Conservation (phyloP, 768 basidiomycete genomes). For the Candolleomyces aberdarensis region DNA sequence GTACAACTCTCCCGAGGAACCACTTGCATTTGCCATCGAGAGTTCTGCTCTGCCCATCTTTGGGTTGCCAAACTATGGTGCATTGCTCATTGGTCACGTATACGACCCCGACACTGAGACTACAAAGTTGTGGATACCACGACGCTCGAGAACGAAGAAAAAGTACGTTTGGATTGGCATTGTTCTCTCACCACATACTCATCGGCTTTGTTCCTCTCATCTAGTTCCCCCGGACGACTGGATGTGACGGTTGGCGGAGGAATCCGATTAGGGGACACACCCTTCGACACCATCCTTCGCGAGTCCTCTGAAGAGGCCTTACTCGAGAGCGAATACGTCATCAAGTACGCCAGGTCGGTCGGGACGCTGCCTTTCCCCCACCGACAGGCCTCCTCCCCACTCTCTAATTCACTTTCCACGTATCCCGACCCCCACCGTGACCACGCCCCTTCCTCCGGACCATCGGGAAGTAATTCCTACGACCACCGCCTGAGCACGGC, state of each 20-base stretch:
- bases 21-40: constrained; percentile 40
- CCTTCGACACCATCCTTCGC: constrained; percentile 34
- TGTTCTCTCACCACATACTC: background rate
- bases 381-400: constrained; percentile 17
- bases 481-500: background rate
- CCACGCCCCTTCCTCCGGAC: background rate
- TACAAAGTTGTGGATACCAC: constrained; percentile 38
- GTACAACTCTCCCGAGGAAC: constrained; percentile 15
- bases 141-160: constrained; percentile 36
- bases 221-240: constrained; percentile 34
- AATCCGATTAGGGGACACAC: constrained; percentile 36
- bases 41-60: constrained; percentile 44
- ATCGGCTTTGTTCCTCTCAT: background rate
- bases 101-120: constrained; percentile 25
- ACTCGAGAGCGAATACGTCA: constrained; percentile 34
- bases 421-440: background rate
- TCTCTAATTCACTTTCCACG: constrained; percentile 16
- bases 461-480: background rate
- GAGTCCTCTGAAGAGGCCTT: constrained; percentile 44
- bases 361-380: constrained; percentile 40
- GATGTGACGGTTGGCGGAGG: constrained; percentile 45
- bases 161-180: constrained; percentile 25
- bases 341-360: constrained; percentile 24
- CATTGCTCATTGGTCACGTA: constrained; percentile 39
- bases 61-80: constrained; percentile 42